Conservation (phyloP, 2,329 filamentous ascomycete genomes). For the Nigrospora osmanthi region DNA sequence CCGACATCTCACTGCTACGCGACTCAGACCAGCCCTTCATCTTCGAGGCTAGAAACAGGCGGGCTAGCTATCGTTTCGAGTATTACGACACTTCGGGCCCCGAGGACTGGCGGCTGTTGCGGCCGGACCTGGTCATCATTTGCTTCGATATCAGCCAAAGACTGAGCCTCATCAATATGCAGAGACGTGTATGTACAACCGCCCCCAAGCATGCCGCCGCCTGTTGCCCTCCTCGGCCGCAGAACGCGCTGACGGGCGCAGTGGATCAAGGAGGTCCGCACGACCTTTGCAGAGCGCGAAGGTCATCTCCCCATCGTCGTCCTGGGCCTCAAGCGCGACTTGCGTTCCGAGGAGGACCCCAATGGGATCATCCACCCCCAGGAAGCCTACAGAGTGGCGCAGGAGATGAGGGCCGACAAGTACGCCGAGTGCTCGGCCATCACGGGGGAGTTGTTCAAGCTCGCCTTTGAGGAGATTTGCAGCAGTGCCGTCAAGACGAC, state of each 20-base stretch:
- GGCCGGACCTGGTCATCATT: slow-evolving; percentile 49
- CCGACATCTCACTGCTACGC: slow-evolving; percentile 39
- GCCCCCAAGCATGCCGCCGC: too few relatives aligned
- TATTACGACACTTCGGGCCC: slow-evolving; percentile 54
- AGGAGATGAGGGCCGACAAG: slow-evolving; percentile 52
- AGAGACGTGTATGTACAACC: slow-evolving; percentile 38
- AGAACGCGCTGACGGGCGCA: slow-evolving; percentile 15
- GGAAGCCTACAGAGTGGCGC: slow-evolving; percentile 48
- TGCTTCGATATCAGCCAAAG: slow-evolving; percentile 57
- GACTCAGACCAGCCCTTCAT: slow-evolving; percentile 54
- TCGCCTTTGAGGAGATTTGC: slow-evolving; percentile 55
- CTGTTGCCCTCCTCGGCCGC: background rate
- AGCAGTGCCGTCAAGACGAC: slow-evolving; percentile 43
- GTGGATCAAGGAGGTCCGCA: slow-evolving; percentile 51
- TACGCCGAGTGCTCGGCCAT: slow-evolving; percentile 58
- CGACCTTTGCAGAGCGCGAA: slow-evolving; percentile 31
- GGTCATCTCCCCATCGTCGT: slow-evolving; percentile 47
- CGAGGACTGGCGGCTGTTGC: slow-evolving; percentile 49
- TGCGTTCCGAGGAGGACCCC: slow-evolving; percentile 48
- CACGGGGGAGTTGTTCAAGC: slow-evolving; percentile 49
- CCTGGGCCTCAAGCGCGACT: slow-evolving; percentile 53
- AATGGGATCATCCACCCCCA: slow-evolving; percentile 55
- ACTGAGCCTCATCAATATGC: slow-evolving; percentile 49
- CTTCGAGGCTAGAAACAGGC: slow-evolving; percentile 43
- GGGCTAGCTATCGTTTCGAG: slow-evolving; percentile 42